Percentiles rank a stretch among this genome's conserved stretches.
Evolutionary conservation across 164 flowering plant genomes (phyloP).

Genomic region (Taxillus chinensis): DNA sequence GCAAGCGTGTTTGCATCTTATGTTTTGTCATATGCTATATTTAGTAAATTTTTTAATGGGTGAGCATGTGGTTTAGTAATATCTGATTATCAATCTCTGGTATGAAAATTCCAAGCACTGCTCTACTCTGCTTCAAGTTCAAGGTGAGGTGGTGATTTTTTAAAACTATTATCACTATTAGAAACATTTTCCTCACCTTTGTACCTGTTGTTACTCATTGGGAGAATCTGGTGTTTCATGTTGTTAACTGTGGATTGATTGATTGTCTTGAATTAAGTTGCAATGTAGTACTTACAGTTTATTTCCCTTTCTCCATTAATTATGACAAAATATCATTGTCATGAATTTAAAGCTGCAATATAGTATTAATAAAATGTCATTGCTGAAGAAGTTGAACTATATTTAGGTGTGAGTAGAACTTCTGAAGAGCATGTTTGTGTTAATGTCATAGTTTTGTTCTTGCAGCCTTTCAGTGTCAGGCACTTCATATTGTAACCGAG

Average conservation of each 20-base stretch:
- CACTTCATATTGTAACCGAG: too few species aligned
- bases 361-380: conserved; percentile 24
- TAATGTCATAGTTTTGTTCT: conserved; percentile 10
- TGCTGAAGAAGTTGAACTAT: conserved; percentile 60
- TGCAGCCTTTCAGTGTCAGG: too few species aligned
- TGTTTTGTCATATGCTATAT: conserved; percentile 2
- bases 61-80: neutral
- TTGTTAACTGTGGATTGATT: neutral
- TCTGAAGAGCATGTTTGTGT: conserved; percentile 78
- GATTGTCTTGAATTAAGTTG: too few species aligned
- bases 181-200: neutral
- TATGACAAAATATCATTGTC: neutral
- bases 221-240: neutral
- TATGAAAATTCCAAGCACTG: conserved; percentile 54
- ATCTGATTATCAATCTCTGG: conserved; percentile 5
- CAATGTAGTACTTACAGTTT: neutral
- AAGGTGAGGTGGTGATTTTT: conserved; percentile 25
- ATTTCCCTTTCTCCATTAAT: neutral
- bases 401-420: conserved; percentile 57
- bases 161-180: neutral
- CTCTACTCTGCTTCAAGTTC: conserved; percentile 44
- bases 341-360: neutral
- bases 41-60: too few species aligned
- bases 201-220: neutral
- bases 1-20: conserved; percentile 42